Conservation (phyloP, 78 protist genomes). For the Tieghemostelium lacteum region DNA sequence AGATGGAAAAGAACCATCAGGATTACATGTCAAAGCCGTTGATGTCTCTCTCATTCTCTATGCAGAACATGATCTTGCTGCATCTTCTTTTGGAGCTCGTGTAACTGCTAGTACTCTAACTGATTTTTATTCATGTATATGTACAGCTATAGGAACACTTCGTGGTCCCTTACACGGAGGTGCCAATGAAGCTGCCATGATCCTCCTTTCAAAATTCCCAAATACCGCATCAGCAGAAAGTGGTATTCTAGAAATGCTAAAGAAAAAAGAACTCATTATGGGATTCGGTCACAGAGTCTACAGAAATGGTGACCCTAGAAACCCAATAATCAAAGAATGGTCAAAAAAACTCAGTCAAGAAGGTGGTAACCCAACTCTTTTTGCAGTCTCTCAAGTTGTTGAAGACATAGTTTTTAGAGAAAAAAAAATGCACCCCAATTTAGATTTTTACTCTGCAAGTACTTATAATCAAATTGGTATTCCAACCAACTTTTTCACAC, state of each 20-base stretch:
- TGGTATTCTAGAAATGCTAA: conserved; percentile 19
- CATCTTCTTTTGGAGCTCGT: conserved; percentile 23
- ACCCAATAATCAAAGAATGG: conserved; percentile 49
- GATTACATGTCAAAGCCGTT: conserved; percentile 11
- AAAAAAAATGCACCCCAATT: conserved; percentile 20
- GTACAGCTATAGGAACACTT: conserved; percentile 27
- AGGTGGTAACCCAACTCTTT: not conserved
- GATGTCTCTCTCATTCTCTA: conserved; percentile 45
- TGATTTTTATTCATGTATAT: conserved; percentile 19
- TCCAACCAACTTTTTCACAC: conserved; percentile 26
- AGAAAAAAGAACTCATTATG: conserved; percentile 21
- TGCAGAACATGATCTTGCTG: conserved; percentile 40
- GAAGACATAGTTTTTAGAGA: conserved; percentile 21
- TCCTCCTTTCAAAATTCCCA: not conserved
- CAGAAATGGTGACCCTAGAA: conserved; percentile 47
- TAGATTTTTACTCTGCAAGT: conserved; percentile 33
- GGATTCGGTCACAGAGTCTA: conserved; percentile 37
- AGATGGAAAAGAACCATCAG: conserved; percentile 8
- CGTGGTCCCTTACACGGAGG: conserved; percentile 34
- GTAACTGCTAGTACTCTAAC: conserved; percentile 12
- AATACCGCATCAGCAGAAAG: conserved; percentile 1
- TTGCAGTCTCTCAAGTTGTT: conserved; percentile 11
- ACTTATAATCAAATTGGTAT: conserved; percentile 24
- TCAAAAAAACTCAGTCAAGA: conserved; percentile 10
- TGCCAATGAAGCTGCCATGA: conserved; percentile 37